Conservation (phyloP, 2,329 filamentous ascomycete genomes). For the Colletotrichum falcatum region DNA sequence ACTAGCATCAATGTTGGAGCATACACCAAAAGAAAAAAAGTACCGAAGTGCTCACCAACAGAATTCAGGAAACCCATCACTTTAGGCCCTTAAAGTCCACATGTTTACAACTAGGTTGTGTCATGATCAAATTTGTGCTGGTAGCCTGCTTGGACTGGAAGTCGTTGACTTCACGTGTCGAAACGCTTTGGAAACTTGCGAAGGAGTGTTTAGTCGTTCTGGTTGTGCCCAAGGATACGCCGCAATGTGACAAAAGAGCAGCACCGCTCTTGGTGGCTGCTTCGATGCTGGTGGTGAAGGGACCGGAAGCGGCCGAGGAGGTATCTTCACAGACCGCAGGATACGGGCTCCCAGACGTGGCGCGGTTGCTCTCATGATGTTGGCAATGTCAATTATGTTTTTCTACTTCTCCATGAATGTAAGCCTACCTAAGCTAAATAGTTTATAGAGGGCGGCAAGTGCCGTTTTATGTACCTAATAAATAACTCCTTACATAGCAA, state of each 20-base stretch:
- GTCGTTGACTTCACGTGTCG: background rate
- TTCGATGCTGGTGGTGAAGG: background rate
- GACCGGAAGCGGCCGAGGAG: background rate
- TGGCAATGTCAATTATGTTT: background rate
- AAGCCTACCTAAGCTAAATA: background rate
- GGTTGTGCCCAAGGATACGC: background rate
- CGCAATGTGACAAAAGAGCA: background rate
- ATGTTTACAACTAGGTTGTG: background rate
- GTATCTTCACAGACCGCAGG: background rate
- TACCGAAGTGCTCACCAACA: background rate
- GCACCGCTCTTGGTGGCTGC: background rate
- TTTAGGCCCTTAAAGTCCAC: background rate
- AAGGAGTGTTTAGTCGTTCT: background rate
- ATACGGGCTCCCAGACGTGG: background rate
- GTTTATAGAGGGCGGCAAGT: background rate
- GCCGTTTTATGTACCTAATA: background rate
- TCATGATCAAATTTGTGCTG: background rate
- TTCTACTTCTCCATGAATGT: background rate
- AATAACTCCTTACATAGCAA: background rate
- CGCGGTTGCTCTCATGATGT: background rate
- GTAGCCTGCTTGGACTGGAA: background rate
- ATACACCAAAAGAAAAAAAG: no score
- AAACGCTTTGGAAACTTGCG: background rate
- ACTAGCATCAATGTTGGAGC: no score
- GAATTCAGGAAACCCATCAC: background rate